Percentiles rank a stretch among this genome's conserved stretches.
Evolutionary conservation across 805 yeast species (phyloP).

Genomic region (Candida nanaspora): DNA sequence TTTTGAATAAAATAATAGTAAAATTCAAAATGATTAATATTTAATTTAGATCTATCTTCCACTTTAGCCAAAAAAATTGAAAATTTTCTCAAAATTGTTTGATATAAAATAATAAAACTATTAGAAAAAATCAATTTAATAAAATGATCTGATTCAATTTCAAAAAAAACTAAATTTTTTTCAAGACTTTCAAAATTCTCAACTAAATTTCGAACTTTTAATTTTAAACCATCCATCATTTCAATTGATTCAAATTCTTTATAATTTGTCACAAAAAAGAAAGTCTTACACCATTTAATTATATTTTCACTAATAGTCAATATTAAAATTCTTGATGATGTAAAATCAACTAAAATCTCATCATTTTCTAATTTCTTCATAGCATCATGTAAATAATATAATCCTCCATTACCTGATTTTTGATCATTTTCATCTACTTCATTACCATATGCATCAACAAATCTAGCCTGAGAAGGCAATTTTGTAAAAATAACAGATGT

Average conservation of each 20-base stretch:
- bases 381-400: constrained; percentile 22
- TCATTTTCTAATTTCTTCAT: constrained; percentile 21
- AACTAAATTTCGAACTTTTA: constrained; percentile 20
- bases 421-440: background rate
- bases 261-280: constrained; percentile 20
- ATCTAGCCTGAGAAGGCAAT: constrained; percentile 11
- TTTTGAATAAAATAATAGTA: constrained; percentile 14
- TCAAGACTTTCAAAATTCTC: constrained; percentile 20
- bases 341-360: constrained; percentile 20
- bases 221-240: constrained; percentile 12
- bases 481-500: constrained; percentile 21
- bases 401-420: constrained; percentile 1
- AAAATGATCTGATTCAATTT: constrained; percentile 17
- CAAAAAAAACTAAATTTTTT: constrained; percentile 20
- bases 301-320: constrained; percentile 24
- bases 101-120: constrained; percentile 20
- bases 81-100: constrained; percentile 19
- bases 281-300: constrained; percentile 25
- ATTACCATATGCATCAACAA: background rate
- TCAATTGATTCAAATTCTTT: constrained; percentile 14
- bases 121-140: constrained; percentile 18
- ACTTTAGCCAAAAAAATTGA: constrained; percentile 12
- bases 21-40: constrained; percentile 14
- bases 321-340: constrained; percentile 18
- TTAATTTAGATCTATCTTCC: constrained; percentile 7